Evolutionary conservation across 176 grass and related monocot species (phyloP), one percentile per base, ranked within the genome.

Genomic region (Coix lacrymajobi): DNA sequence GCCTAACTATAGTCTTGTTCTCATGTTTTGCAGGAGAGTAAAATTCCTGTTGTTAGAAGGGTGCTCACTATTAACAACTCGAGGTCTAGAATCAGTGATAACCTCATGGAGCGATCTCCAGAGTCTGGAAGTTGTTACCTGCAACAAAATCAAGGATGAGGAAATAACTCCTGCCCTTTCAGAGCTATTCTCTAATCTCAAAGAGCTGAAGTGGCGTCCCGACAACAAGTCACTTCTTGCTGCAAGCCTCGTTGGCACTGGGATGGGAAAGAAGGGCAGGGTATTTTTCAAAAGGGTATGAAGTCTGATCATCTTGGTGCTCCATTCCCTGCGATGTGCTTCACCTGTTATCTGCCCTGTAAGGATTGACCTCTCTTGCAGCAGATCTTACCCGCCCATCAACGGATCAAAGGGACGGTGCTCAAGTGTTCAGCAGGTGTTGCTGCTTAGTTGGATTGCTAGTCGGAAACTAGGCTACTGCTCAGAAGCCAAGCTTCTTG

Each of bases 271-370:
- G 87, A 99, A 96, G 86, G 96, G 96, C 13, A 88, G 83, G 56
- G 89, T 90, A 40, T 92, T 99, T 88, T 99, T 93, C 87, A 96
- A 92, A 99, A 93, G 91, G 93, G 93, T 96, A 90, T 90, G 90
- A 90, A 79, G 83, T 86, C 71, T 71, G 67, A 81, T 38, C 45
- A 52, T 68, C 54, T 49, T 76, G 68, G 81, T 87, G 76, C 71
- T 67, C 65, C 57, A 79, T 83, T 87, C 79, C 49, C 62, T 68
- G 84, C 26, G 79, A 83, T 79, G 79, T 19, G 46, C 82, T 88
- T 86, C 78, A 85, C 60, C 66, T 83, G 39, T 81, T 65, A 84
- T 80, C 38, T 82, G 66, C 36, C 51, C 60, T 7, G 45, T 74
- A 89, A 76, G 84, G 75, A 71, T 89, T 81, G 71, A 83, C 56